Conservation (phyloP, 148 eudicot species). For the Nepenthes gracilis region DNA sequence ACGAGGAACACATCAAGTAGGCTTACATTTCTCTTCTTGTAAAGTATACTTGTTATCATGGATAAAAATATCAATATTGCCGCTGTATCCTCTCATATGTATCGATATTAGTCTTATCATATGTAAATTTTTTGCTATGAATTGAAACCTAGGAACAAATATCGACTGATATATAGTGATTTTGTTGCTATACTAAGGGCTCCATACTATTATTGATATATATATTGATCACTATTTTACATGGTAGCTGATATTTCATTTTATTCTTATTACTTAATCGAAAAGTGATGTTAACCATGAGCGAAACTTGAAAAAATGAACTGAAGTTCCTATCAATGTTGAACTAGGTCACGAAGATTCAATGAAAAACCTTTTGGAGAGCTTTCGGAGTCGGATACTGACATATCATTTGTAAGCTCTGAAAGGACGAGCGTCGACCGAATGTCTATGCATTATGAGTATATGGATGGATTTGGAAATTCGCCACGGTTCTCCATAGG, state of each 20-base stretch:
- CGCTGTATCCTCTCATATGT: neutral
- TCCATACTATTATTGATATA: too few species aligned
- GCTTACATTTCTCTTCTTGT: too few species aligned
- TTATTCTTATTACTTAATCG: too few species aligned
- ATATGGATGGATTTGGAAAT: slow-evolving; percentile 30
- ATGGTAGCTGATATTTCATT: too few species aligned
- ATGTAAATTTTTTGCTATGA: too few species aligned
- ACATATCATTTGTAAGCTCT: slow-evolving; percentile 73
- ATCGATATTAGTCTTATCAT: neutral
- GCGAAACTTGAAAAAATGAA: slow-evolving; percentile 4
- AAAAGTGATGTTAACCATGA: too few species aligned
- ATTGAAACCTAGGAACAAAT: too few species aligned
- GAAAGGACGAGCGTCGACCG: slow-evolving; percentile 59
- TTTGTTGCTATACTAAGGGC: too few species aligned
- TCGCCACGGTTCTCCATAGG: slow-evolving; percentile 39
- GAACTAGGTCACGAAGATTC: slow-evolving; percentile 40
- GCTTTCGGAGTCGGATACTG: slow-evolving; percentile 46
- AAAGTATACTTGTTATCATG: neutral
- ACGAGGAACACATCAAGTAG: slow-evolving; percentile 4
- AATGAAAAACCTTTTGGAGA: slow-evolving; percentile 29
- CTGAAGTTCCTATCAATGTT: slow-evolving; percentile 17
- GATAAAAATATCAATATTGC: neutral
- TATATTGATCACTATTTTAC: too few species aligned
- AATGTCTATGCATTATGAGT: slow-evolving; percentile 37
- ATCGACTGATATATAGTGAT: too few species aligned